phyloP scores from a whole-genome alignment of 177 flowering plant genomes.

The Vitis hybrid region DNA sequence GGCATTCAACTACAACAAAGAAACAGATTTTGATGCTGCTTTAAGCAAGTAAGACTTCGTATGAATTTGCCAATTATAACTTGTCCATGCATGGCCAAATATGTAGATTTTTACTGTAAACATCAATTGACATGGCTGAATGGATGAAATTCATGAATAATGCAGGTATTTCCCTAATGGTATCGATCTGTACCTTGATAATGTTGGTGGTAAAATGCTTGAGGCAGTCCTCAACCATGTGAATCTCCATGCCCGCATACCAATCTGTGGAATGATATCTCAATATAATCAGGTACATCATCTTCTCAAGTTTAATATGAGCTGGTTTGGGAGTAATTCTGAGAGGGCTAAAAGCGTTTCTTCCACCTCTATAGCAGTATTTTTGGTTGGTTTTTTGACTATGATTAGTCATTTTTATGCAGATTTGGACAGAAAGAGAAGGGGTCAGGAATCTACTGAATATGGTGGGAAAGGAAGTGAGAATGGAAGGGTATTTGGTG shows the following conservation, averaged over 20 bases:
- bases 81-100: too few relatives aligned
- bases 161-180: slow-evolving; percentile 50
- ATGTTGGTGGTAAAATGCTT: slow-evolving; percentile 53
- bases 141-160: neutral
- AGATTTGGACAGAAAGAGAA: slow-evolving; percentile 41
- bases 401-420: neutral
- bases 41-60: slow-evolving; percentile 25
- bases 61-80: too few relatives aligned
- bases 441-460: slow-evolving; percentile 47
- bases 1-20: slow-evolving; percentile 47
- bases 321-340: too few relatives aligned
- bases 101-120: too few relatives aligned
- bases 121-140: too few relatives aligned
- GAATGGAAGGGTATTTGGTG: slow-evolving; percentile 38
- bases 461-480: slow-evolving; percentile 36
- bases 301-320: neutral
- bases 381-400: neutral
- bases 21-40: slow-evolving; percentile 36
- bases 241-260: slow-evolving; percentile 33
- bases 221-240: slow-evolving; percentile 49
- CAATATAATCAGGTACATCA: slow-evolving; percentile 37
- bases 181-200: slow-evolving; percentile 51
- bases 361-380: too few relatives aligned
- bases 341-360: too few relatives aligned
- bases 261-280: slow-evolving; percentile 49